phyloP scores from a whole-genome alignment of 441 rosid genomes.

The Omphalea diandra region DNA sequence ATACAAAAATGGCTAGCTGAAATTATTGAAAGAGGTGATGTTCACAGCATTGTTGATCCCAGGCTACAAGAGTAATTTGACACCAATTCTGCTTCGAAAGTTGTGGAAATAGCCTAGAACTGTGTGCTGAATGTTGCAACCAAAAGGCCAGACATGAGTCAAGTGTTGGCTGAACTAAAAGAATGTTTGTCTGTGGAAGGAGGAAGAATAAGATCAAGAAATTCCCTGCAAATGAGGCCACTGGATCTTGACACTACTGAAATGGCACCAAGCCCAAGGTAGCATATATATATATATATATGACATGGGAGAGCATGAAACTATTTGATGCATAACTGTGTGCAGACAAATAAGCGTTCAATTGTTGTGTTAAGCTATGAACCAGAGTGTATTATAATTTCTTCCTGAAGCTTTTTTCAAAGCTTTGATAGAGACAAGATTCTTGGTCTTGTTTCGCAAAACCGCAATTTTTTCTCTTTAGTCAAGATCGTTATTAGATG shows the following conservation, averaged over 20 bases:
- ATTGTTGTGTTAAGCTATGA: too few species aligned
- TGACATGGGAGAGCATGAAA: background rate
- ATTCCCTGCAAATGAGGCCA: background rate
- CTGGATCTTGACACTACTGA: background rate
- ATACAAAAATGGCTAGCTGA: conserved; percentile 34
- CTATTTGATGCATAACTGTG: background rate
- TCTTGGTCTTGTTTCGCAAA: background rate
- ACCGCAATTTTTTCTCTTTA: too few species aligned
- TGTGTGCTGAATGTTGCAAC: conserved; percentile 29
- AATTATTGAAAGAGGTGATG: conserved; percentile 37
- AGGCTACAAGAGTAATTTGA: conserved; percentile 35
- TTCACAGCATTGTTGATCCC: conserved; percentile 37
- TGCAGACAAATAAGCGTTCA: background rate
- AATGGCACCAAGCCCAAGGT: background rate
- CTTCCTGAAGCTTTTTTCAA: background rate
- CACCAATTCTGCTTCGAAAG: conserved; percentile 37
- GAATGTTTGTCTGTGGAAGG: conserved; percentile 33
- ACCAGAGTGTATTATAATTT: too few species aligned
- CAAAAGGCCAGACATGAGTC: conserved; percentile 39
- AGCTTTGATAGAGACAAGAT: too few species aligned
- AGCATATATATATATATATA: background rate
- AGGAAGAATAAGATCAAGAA: background rate
- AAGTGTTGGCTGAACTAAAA: conserved; percentile 37
- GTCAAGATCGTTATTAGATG: too few species aligned
- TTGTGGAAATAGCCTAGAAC: conserved; percentile 42